Evolutionary conservation across 805 yeast species (phyloP).

Genomic region (Ogataea saltuana): DNA sequence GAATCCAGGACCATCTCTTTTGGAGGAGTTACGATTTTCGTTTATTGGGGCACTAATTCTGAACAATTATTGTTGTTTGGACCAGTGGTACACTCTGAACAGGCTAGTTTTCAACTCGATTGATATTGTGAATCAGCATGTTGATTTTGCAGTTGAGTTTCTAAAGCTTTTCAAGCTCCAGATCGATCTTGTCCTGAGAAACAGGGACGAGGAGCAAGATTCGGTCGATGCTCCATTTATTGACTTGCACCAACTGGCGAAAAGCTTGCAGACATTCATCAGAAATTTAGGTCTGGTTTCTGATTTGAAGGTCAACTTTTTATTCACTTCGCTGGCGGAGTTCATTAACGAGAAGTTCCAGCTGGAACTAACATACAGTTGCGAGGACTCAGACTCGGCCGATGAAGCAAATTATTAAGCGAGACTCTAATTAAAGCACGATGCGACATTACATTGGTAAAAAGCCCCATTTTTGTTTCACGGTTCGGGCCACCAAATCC

Average conservation of each 20-base stretch:
- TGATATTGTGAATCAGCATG: constrained; percentile 29
- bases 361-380: constrained; percentile 13
- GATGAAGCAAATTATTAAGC: constrained; percentile 6
- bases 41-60: constrained; percentile 51
- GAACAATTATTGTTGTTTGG: constrained; percentile 62
- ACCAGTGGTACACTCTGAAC: constrained; percentile 62
- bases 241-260: constrained; percentile 6
- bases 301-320: constrained; percentile 15
- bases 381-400: constrained; percentile 13
- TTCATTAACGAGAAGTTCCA: constrained; percentile 15
- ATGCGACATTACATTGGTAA: background rate
- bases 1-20: constrained; percentile 31
- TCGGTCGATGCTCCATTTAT: constrained; percentile 12
- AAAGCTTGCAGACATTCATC: constrained; percentile 17
- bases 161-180: constrained; percentile 38
- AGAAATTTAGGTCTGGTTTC: constrained; percentile 13
- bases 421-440: background rate
- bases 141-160: constrained; percentile 34
- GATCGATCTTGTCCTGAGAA: constrained; percentile 34
- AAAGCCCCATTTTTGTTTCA: constrained; percentile 1
- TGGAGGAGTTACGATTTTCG: constrained; percentile 57
- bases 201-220: constrained; percentile 36
- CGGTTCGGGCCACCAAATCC: constrained; percentile 1
- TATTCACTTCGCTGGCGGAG: constrained; percentile 14
- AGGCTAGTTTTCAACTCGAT: constrained; percentile 43